Evolutionary conservation across 768 basidiomycete genomes (phyloP).

Genomic region (Leccinum longicurvipes): DNA sequence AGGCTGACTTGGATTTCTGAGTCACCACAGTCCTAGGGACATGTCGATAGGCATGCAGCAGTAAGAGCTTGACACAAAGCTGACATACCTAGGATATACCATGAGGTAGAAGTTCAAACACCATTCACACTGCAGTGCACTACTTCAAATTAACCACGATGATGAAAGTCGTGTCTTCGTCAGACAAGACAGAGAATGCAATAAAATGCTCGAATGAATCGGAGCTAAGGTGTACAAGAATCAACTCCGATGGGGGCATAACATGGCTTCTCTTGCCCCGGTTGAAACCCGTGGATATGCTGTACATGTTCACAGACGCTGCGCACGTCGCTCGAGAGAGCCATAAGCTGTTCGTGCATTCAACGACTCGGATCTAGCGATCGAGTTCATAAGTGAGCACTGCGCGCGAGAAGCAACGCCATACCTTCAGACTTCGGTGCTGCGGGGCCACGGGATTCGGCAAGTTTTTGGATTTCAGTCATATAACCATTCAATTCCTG

Average conservation of each 20-base stretch:
- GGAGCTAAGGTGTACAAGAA: not conserved
- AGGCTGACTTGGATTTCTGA: too few relatives aligned
- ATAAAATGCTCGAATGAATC: too few relatives aligned
- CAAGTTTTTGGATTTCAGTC: slow-evolving; percentile 27
- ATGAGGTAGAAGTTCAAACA: not conserved
- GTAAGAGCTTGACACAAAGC: too few relatives aligned
- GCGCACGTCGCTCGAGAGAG: slow-evolving; percentile 7
- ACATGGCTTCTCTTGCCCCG: slow-evolving; percentile 11
- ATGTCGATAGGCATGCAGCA: too few relatives aligned
- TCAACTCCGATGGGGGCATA: slow-evolving; percentile 12
- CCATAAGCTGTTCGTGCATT: slow-evolving; percentile 2
- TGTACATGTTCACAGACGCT: slow-evolving; percentile 15
- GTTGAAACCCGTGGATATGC: slow-evolving; percentile 2
- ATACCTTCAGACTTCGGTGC: slow-evolving; percentile 1
- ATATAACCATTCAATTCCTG: slow-evolving; percentile 34
- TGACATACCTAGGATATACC: not conserved
- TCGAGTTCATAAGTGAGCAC: not conserved
- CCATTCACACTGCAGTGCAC: not conserved
- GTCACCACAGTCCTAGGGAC: too few relatives aligned
- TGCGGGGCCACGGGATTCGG: slow-evolving; percentile 9
- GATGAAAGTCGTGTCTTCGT: not conserved
- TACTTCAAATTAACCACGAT: not conserved
- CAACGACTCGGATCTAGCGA: not conserved
- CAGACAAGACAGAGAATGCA: slow-evolving; percentile 3
- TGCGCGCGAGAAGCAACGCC: not conserved